phyloP scores from a whole-genome alignment of 768 basidiomycete species.

The Lyophyllum semitale region DNA sequence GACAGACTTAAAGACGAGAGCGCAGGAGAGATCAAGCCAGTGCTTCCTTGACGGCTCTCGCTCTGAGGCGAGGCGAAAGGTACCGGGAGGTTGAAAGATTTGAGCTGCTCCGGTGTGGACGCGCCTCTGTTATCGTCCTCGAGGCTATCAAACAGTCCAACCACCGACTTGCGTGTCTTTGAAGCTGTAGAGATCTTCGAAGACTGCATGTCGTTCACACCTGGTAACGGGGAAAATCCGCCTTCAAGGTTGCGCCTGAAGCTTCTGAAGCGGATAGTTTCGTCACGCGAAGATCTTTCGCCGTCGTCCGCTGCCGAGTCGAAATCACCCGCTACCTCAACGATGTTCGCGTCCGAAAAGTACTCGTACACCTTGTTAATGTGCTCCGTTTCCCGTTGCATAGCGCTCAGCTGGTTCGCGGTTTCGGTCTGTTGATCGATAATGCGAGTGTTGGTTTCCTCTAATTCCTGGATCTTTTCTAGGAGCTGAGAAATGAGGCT shows the following conservation, averaged over 20 bases:
- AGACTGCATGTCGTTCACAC: constrained; percentile 8
- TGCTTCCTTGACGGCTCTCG: constrained; percentile 24
- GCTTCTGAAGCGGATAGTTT: constrained; percentile 52
- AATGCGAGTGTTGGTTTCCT: constrained; percentile 71
- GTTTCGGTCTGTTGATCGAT: constrained; percentile 66
- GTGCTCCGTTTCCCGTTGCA: constrained; percentile 71
- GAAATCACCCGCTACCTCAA: constrained; percentile 47
- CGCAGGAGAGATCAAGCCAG: constrained; percentile 32
- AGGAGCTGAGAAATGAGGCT: constrained; percentile 71
- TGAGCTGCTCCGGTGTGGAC: constrained; percentile 15
- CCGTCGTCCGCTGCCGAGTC: constrained; percentile 21
- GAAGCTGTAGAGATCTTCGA: constrained; percentile 14
- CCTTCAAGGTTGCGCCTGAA: constrained; percentile 43
- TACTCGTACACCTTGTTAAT: constrained; percentile 73
- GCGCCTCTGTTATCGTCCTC: constrained; percentile 15
- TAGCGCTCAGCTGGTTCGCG: constrained; percentile 58
- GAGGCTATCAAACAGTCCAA: constrained; percentile 59
- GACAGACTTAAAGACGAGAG: constrained; percentile 35
- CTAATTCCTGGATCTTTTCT: constrained; percentile 74
- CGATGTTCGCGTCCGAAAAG: constrained; percentile 53
- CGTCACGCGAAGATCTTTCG: constrained; percentile 27
- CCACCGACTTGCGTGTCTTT: constrained; percentile 53
- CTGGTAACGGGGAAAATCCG: constrained; percentile 24
- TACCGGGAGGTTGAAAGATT: constrained; percentile 24
- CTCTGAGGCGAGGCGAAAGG: constrained; percentile 33